Evolutionary conservation across 2,329 filamentous ascomycete genomes (phyloP).

Genomic region (Fusarium sp.): DNA sequence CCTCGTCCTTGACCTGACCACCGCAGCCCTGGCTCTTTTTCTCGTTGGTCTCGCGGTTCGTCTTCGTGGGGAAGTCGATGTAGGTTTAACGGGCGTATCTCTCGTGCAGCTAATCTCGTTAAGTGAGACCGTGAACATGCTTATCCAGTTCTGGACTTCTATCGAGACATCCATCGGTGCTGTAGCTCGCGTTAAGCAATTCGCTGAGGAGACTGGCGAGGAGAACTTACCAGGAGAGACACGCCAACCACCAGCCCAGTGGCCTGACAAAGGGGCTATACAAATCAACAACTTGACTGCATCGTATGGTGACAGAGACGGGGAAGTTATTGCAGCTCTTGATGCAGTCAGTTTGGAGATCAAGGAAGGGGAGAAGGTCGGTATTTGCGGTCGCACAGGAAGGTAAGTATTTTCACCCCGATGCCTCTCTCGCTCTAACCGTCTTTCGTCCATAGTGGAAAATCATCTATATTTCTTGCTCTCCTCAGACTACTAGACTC

Average conservation of each 20-base stretch:
- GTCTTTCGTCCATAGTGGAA: constrained; percentile 51
- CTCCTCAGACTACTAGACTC: constrained; percentile 60
- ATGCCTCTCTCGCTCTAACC: neutral
- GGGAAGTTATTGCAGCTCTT: constrained; percentile 27
- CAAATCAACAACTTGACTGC: constrained; percentile 42
- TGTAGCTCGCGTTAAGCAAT: constrained; percentile 48
- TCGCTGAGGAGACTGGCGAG: constrained; percentile 40
- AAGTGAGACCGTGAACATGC: constrained; percentile 47
- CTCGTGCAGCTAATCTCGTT: constrained; percentile 46
- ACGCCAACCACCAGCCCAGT: constrained; percentile 32
- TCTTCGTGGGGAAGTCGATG: constrained; percentile 39
- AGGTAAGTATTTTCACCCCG: constrained; percentile 21
- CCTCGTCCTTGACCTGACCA: constrained; percentile 60
- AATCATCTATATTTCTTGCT: constrained; percentile 58
- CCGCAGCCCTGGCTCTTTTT: constrained; percentile 56
- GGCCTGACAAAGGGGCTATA: constrained; percentile 46
- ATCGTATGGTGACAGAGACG: constrained; percentile 34
- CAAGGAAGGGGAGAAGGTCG: constrained; percentile 56
- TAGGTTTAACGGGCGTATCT: constrained; percentile 47
- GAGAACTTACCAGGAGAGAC: constrained; percentile 40
- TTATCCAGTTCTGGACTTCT: constrained; percentile 50
- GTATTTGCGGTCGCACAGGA: constrained; percentile 62
- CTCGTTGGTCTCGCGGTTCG: constrained; percentile 57
- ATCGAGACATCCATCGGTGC: constrained; percentile 52
- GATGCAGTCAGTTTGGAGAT: constrained; percentile 37